Conservation (phyloP, 495 filamentous ascomycete species). For the Neurospora tetraspora region DNA sequence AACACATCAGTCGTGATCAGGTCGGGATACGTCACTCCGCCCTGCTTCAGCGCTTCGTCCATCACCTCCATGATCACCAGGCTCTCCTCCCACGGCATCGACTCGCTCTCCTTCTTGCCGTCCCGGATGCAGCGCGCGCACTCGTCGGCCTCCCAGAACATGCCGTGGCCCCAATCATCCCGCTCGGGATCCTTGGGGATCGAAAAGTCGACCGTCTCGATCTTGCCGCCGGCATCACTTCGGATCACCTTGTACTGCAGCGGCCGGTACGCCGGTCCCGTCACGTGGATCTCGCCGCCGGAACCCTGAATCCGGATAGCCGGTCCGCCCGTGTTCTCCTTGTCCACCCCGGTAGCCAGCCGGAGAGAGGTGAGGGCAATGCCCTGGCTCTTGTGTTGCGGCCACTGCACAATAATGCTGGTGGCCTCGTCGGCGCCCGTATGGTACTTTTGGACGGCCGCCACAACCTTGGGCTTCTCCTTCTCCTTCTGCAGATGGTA, state of each 20-base stretch:
- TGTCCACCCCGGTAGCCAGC: slow-evolving; percentile 55
- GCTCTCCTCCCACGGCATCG: slow-evolving; percentile 70
- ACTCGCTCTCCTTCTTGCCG: slow-evolving; percentile 69
- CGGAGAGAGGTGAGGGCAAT: slow-evolving; percentile 72
- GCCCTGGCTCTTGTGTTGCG: slow-evolving; percentile 52
- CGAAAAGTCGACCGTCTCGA: slow-evolving; percentile 51
- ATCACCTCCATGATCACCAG: slow-evolving; percentile 88
- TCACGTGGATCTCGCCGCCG: slow-evolving; percentile 77
- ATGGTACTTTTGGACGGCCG: slow-evolving; percentile 65
- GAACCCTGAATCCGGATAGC: slow-evolving; percentile 76
- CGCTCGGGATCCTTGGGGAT: slow-evolving; percentile 47
- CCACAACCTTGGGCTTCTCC: slow-evolving; percentile 36
- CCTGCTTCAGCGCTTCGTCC: slow-evolving; percentile 77
- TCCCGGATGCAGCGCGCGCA: slow-evolving; percentile 73
- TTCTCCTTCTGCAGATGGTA: slow-evolving; percentile 61
- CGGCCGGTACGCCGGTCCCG: slow-evolving; percentile 64
- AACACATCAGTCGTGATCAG: slow-evolving; percentile 71
- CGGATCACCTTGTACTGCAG: slow-evolving; percentile 50
- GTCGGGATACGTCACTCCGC: slow-evolving; percentile 68
- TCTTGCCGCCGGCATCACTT: slow-evolving; percentile 31
- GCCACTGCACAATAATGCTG: slow-evolving; percentile 70
- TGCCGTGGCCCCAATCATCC: slow-evolving; percentile 57
- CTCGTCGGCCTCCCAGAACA: slow-evolving; percentile 96
- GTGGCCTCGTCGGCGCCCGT: slow-evolving; percentile 78
- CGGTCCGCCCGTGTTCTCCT: slow-evolving; percentile 50